Percentiles rank a stretch among this genome's conserved stretches.
phyloP scores from a whole-genome alignment of 305 asterid genomes.

The Fraxinus dipetala region DNA sequence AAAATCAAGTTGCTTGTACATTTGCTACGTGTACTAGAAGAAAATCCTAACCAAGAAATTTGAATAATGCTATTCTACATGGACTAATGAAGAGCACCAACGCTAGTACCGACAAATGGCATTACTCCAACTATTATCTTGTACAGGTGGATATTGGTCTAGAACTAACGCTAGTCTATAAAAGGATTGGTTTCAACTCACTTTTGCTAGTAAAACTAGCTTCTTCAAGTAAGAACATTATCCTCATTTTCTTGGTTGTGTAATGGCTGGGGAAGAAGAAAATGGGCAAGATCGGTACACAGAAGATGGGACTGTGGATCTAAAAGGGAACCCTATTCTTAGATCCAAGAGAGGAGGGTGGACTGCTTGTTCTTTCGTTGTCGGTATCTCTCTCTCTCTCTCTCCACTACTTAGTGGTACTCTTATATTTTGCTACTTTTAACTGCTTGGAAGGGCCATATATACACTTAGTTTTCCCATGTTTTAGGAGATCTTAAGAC shows the following conservation, averaged over 20 bases:
- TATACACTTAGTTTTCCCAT: neutral
- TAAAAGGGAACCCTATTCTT: conserved; percentile 71
- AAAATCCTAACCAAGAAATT: neutral
- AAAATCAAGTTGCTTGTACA: too few relatives aligned
- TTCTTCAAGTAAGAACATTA: neutral
- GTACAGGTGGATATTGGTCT: neutral
- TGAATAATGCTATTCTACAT: neutral
- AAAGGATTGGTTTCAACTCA: neutral
- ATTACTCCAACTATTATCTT: neutral
- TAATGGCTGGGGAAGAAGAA: conserved; percentile 38
- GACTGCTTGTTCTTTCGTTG: conserved; percentile 84
- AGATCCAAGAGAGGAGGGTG: conserved; percentile 80
- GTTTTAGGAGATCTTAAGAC: neutral
- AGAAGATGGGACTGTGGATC: conserved; percentile 80
- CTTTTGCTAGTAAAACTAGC: neutral
- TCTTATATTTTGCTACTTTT: neutral
- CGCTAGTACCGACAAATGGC: too few relatives aligned
- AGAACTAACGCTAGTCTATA: neutral
- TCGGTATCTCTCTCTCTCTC: conserved; percentile 36
- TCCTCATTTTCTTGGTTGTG: neutral
- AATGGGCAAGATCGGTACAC: conserved; percentile 46
- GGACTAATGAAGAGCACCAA: neutral
- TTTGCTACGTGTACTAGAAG: neutral
- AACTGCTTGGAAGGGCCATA: neutral
- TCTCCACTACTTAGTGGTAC: neutral